Percentiles rank a stretch among this genome's conserved stretches.
These are phyloP conservation scores for Oemleria cerasiformis DNA, from an alignment of 306 rosid genomes.

Conservation along the genomic window DNA sequence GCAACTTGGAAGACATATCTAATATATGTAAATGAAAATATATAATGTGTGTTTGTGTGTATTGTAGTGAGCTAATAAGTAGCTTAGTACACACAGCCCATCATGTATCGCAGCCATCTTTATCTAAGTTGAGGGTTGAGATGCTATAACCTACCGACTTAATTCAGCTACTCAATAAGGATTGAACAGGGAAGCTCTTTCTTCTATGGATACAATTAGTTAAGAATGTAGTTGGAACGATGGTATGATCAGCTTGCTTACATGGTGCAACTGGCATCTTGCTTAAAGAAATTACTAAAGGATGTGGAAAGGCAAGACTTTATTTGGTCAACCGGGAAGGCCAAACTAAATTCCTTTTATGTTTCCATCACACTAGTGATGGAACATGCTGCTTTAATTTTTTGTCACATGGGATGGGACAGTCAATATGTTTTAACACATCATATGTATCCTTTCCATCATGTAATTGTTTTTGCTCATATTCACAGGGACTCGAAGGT, in stretches of 20 bases:
- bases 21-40: background rate
- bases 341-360: background rate
- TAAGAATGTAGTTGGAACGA: background rate
- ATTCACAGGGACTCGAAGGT: constrained; percentile 61
- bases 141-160: background rate
- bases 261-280: background rate
- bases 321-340: background rate
- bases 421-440: background rate
- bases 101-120: background rate
- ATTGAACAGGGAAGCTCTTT: background rate
- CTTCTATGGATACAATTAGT: background rate
- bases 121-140: background rate
- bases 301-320: background rate
- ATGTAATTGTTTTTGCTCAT: constrained; percentile 6
- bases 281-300: background rate
- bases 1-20: background rate
- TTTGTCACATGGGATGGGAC: constrained; percentile 2
- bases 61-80: background rate
- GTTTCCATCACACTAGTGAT: background rate
- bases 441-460: background rate
- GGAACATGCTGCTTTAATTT: background rate
- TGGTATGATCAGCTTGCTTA: background rate
- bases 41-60: background rate
- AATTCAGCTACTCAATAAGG: background rate
- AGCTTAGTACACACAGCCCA: background rate